Evolutionary conservation across 768 basidiomycete genomes (phyloP).

Genomic region (button mushroom (Agaricus bisporus)): DNA sequence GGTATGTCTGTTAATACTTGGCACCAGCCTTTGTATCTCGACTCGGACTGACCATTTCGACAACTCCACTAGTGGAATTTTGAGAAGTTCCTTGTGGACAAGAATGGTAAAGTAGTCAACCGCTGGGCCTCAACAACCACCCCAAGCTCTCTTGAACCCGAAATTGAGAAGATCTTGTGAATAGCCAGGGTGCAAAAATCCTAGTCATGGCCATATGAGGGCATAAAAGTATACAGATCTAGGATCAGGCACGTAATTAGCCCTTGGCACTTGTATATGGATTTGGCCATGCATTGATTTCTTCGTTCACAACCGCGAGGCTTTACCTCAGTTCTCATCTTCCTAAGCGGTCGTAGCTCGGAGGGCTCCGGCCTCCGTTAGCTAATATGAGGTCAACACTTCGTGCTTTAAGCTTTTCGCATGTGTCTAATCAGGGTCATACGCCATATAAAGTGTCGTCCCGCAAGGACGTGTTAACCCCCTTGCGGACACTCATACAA

Average conservation of each 20-base stretch:
- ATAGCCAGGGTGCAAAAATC: too few species aligned
- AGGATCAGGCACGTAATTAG: too few species aligned
- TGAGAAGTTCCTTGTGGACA: constrained; percentile 82
- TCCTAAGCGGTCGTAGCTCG: not conserved
- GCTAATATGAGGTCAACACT: too few species aligned
- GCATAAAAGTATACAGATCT: too few species aligned
- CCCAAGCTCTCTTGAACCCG: constrained; percentile 55
- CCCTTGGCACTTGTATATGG: not conserved
- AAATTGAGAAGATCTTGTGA: constrained; percentile 48
- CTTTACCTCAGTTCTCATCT: not conserved
- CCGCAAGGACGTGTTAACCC: too few species aligned
- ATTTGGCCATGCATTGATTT: not conserved
- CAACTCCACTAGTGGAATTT: constrained; percentile 69
- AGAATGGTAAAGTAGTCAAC: constrained; percentile 67
- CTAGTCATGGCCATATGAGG: too few species aligned
- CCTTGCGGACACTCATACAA: not conserved
- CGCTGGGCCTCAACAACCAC: constrained; percentile 76
- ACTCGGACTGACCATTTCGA: not conserved
- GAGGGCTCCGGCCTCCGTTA: too few species aligned
- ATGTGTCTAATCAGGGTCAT: not conserved
- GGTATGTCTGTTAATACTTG: constrained; percentile 30
- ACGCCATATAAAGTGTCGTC: not conserved
- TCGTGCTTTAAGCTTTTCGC: not conserved
- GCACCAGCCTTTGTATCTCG: not conserved
- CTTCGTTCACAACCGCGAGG: not conserved